These are phyloP conservation scores for Aspergillus bertholletiae DNA, from an alignment of 495 filamentous ascomycete species.

Conservation along the genomic window DNA sequence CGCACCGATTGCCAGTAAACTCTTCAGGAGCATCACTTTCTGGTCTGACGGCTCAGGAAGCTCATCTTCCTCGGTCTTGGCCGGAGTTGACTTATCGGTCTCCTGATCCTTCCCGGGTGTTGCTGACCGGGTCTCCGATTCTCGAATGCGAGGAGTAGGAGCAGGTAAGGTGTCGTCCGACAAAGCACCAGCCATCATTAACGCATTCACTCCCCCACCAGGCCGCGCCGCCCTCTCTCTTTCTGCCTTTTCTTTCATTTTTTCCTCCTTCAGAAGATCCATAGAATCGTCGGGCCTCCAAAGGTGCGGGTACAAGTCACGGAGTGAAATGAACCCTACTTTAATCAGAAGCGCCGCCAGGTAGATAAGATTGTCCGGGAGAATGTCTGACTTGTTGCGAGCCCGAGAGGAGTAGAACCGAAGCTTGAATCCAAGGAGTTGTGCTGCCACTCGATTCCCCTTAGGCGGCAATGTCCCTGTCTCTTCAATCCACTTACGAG, in stretches of 20 bases:
- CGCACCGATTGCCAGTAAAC: conserved; percentile 85
- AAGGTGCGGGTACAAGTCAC: conserved; percentile 89
- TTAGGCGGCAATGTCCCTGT: conserved; percentile 77
- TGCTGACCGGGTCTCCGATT: conserved; percentile 38
- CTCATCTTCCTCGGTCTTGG: conserved; percentile 52
- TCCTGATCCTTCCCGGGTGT: conserved; percentile 51
- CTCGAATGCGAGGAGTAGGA: conserved; percentile 40
- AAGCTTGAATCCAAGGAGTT: conserved; percentile 95
- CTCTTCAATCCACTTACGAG: conserved; percentile 66
- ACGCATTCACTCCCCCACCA: conserved; percentile 71
- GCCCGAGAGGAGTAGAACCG: conserved; percentile 84
- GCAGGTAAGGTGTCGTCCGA: conserved; percentile 72
- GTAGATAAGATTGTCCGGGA: conserved; percentile 89
- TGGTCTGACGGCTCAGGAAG: conserved; percentile 84
- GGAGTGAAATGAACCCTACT: conserved; percentile 93
- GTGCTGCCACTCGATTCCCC: conserved; percentile 87
- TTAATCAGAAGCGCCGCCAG: conserved; percentile 91
- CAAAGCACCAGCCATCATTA: conserved; percentile 83
- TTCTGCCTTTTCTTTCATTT: conserved; percentile 75
- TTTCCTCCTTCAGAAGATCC: conserved; percentile 61
- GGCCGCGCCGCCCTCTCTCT: conserved; percentile 63
- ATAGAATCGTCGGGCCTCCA: conserved; percentile 83
- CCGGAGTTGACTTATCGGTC: conserved; percentile 41
- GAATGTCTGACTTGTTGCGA: conserved; percentile 60
- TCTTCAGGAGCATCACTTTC: conserved; percentile 78